Base-by-base conservation (phyloP, 371 early-diverging fungal species). In the Nematocida sp. region DNA sequence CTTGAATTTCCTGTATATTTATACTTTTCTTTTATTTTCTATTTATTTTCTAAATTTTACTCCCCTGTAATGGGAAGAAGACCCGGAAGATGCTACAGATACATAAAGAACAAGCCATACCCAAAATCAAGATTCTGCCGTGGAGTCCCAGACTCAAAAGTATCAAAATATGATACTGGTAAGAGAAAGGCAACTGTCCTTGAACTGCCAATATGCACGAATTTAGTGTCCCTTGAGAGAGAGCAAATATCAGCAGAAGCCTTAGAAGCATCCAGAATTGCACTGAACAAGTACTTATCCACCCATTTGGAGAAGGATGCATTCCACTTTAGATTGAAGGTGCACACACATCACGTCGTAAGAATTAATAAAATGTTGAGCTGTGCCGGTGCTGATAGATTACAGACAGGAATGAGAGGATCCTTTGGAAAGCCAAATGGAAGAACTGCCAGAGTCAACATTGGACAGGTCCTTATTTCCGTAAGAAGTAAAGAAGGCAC, bases 291-390 rank as follows among this genome's bases (percentile, higher is more conserved):
- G 92, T 97, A 97, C 92, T 95, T 99, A 88, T 89, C 93, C 88
- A 96, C 95, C 92, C 89, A 89, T 85, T 89, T 95, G 72, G 99
- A 98, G 84, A 99, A 98, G 92, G 98, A 98, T 86, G 93, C 95
- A 69, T 98, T 96, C 95, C 99, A 99, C 91, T 90, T 97, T 92
- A 92, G 98, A 86, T 90, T 99, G 72, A 93, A 95, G 86, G 95
- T 97, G 84, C 98, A 99, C 90, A 98, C 99, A 66, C 95, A 92
- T 91, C 97, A 99, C 91, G 97, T 99, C 72, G 89, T 96, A 85
- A 94, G 99, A 88, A 99, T 99, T 92, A 99, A 99, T 92, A 99
- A 99, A 91, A 99, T 99, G 99, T 92, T 99, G 92, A 96, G 96
- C 84, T 99, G 99, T 90, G 99, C 99, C 86, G 99, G 99, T 90